Evolutionary conservation across 176 grass and related monocot genomes (phyloP), one percentile per base, ranked within the genome.

Genomic region (Aegilops tauschii): DNA sequence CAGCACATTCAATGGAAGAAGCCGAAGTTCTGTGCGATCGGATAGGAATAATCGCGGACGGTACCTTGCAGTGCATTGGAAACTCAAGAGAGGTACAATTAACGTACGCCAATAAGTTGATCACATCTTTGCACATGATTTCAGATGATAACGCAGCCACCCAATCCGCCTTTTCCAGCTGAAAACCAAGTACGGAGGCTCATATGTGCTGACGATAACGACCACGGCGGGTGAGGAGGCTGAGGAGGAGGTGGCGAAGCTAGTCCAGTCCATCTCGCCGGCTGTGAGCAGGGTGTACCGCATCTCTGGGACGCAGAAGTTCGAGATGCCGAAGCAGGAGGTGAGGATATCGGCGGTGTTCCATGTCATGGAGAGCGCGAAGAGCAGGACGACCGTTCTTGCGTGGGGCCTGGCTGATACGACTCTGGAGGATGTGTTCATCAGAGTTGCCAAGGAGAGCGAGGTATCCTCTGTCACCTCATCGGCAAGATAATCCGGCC

Each of bases 1-100:
- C 90, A 95, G 93, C 93, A 14, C 93, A 95, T 76, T 95, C 88
- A 6, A 95, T 95, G 93, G 90, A 95, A 80, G 93, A 95, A 49
- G 93, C 90, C 11, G 88, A 95, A 82, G 80, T 80, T 63, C 65
- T 95, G 13, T 95, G 90, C 37, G 93, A 95, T 61, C 65, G 83
- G 29, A 81, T 95, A 14, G 93, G 80, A 59, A 92, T 92, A 18
- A 79, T 95, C 1, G 86, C 85, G 28, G 70, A 95, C 0, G 90
- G 93, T 21, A 81, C 61, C 14, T 74, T 92, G 18, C 93, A 85
- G 35, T 92, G 90, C 80, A 90, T 90, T 67, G 93, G 93, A 44
- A 90, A 80, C 74, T 84, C 90, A 8, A 88, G 83, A 29, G 93
- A 94, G 87, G 93, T 91, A 58, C 12, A 20, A 20, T 44, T 6